Evolutionary conservation across 257 asterid genomes (phyloP), one percentile per base, ranked within the genome.

Genomic region (Coffea eugenioides): DNA sequence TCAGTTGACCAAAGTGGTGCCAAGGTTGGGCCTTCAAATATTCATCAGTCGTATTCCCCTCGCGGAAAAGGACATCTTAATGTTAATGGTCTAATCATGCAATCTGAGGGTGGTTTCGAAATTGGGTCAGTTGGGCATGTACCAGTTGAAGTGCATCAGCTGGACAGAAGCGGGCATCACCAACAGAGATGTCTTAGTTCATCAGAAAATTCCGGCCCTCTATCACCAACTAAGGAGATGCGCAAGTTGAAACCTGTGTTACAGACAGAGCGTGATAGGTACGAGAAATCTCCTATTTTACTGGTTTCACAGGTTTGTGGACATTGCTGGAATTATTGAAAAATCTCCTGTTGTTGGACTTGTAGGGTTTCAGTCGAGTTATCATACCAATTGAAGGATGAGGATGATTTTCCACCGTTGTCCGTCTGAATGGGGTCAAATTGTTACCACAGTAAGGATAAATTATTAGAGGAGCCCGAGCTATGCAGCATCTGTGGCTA

Each of bases 341-440:
- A 21, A 56, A 41, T 13, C 46, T 74, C 23, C 69, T 80, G 87
- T 81, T 83, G 72, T 86, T 86, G 85, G 69, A 85, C 75, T 64
- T 89, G 88, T 83, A 92, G 98, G 93, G 84, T 85, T 27, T 67
- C 85, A 49, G 69, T 88, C 80, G 84, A 85, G 80, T 91, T 95
- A 52, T 79, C 95, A 0, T 94, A 94, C 88, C 91, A 66, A 79
- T 92, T 92, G 41, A 90, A 90, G 88, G 93, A 94, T 85, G 91
- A 94, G 46, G 97, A 87, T 8, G 97, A 94, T 78, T 94, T 94
- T 83, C 97, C 98, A 41, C 94, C 97, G 16, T 79, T 94, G 81
- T 84, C 96, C 74, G 78, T 78, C 79, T 89, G 88, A 89, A 71
- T 79, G 76, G 62, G 80, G 80, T 79, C 56, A 23, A 23, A 52